phyloP scores from a whole-genome alignment of 2,329 filamentous ascomycete genomes.

The Helicocarpus griseus region DNA sequence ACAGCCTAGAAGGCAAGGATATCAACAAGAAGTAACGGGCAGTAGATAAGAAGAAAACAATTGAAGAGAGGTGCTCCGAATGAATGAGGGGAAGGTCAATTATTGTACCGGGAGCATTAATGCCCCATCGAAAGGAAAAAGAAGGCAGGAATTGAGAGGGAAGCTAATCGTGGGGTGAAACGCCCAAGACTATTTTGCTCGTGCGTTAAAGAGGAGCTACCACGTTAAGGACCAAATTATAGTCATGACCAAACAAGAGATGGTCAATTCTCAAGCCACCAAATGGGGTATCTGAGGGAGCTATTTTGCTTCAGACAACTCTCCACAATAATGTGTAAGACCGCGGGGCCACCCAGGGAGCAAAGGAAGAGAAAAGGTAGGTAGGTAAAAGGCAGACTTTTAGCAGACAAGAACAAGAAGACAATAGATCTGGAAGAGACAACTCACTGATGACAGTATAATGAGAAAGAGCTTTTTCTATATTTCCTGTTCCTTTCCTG shows the following conservation, averaged over 20 bases:
- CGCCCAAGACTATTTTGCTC: conserved; percentile 18
- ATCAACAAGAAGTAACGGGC: conserved; percentile 10
- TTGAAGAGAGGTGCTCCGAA: conserved; percentile 10
- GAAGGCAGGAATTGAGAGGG: conserved; percentile 18
- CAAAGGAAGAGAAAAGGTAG: neutral
- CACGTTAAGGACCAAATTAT: conserved; percentile 11
- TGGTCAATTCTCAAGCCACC: conserved; percentile 1
- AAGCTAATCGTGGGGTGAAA: conserved; percentile 31
- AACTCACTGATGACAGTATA: neutral
- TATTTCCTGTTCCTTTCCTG: too few species aligned
- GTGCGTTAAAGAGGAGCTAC: conserved; percentile 7
- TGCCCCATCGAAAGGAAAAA: conserved; percentile 16
- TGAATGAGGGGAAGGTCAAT: conserved; percentile 12
- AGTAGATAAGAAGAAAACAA: conserved; percentile 11
- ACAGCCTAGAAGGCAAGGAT: conserved; percentile 3
- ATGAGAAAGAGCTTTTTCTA: neutral
- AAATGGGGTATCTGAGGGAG: neutral
- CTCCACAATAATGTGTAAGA: neutral
- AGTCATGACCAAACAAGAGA: conserved; percentile 8
- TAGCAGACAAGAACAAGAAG: neutral
- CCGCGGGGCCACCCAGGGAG: neutral
- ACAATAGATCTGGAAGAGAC: neutral
- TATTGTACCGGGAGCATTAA: conserved; percentile 11
- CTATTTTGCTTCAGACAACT: conserved; percentile 1
- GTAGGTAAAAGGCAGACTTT: neutral